A percentile compares a stretch with the other conserved stretches of the same genome.
These are phyloP conservation scores for Penicillium nucicola DNA, from an alignment of 495 filamentous ascomycete species.

Conservation along the genomic window DNA sequence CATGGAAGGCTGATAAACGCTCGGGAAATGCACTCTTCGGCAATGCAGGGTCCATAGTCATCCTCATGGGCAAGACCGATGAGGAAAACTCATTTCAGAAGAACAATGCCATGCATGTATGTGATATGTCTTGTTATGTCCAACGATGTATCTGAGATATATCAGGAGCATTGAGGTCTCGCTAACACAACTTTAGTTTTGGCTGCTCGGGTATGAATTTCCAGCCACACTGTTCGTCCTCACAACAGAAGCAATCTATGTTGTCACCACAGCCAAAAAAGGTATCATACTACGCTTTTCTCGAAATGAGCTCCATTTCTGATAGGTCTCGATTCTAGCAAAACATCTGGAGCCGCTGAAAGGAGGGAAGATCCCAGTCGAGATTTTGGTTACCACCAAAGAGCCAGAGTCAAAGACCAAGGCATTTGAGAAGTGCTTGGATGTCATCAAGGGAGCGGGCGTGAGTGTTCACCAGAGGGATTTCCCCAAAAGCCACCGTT, in stretches of 20 bases:
- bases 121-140: conserved; percentile 25
- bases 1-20: conserved; percentile 96
- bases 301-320: neutral
- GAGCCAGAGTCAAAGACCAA: conserved; percentile 85
- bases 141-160: neutral
- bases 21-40: conserved; percentile 70
- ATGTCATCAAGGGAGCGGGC: conserved; percentile 82
- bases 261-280: conserved; percentile 97
- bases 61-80: conserved; percentile 92
- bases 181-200: conserved; percentile 64
- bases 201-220: conserved; percentile 98
- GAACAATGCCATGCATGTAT: conserved; percentile 91
- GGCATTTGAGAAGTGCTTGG: conserved; percentile 75
- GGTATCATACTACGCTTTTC: conserved; percentile 45
- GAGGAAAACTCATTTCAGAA: conserved; percentile 82
- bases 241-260: conserved; percentile 80
- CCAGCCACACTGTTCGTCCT: conserved; percentile 91
- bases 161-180: neutral
- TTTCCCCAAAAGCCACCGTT: too few species aligned
- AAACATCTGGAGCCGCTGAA: conserved; percentile 92
- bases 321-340: conserved; percentile 47
- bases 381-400: conserved; percentile 85
- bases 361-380: conserved; percentile 83
- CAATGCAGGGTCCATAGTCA: conserved; percentile 78
- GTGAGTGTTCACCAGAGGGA: conserved; percentile 46